phyloP scores from a whole-genome alignment of 1,284 basidiomycete genomes.

The Chondrostereum purpureum region DNA sequence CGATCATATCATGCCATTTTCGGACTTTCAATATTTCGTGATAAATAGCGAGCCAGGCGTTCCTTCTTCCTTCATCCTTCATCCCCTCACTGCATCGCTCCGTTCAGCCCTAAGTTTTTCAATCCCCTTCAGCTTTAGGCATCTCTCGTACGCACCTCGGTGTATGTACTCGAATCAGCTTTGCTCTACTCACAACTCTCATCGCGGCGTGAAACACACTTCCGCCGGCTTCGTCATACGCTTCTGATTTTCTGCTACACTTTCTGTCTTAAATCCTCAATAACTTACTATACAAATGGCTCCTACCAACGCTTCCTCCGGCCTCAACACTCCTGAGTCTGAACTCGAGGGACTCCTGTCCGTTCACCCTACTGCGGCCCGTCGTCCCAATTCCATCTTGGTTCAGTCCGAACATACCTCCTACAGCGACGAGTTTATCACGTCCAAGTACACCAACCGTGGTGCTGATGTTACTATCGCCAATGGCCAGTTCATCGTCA shows the following conservation, averaged over 20 bases:
- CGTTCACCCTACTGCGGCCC: conserved; percentile 81
- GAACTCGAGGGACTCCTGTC: conserved; percentile 58
- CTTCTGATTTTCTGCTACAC: conserved; percentile 34
- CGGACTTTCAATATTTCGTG: not conserved
- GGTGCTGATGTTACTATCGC: conserved; percentile 68
- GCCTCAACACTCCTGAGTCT: conserved; percentile 60
- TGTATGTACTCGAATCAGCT: conserved; percentile 89
- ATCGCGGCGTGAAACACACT: conserved; percentile 72
- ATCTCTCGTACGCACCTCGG: conserved; percentile 13
- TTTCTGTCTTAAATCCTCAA: conserved; percentile 18
- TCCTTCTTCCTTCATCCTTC: not conserved
- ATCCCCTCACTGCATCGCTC: not conserved
- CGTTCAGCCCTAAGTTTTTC: not conserved
- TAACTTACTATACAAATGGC: conserved; percentile 37
- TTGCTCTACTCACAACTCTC: conserved; percentile 70
- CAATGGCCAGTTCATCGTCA: conserved; percentile 71
- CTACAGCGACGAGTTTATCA: conserved; percentile 81
- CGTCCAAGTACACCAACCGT: conserved; percentile 79
- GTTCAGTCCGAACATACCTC: conserved; percentile 80
- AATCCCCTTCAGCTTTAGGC: not conserved
- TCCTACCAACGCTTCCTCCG: conserved; percentile 44
- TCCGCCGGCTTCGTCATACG: conserved; percentile 52
- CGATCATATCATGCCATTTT: not conserved
- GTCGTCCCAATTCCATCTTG: conserved; percentile 71
- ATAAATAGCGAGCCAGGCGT: too few relatives aligned